Conservation (phyloP, 305 asterid genomes). For the Fraxinus latifolia region DNA sequence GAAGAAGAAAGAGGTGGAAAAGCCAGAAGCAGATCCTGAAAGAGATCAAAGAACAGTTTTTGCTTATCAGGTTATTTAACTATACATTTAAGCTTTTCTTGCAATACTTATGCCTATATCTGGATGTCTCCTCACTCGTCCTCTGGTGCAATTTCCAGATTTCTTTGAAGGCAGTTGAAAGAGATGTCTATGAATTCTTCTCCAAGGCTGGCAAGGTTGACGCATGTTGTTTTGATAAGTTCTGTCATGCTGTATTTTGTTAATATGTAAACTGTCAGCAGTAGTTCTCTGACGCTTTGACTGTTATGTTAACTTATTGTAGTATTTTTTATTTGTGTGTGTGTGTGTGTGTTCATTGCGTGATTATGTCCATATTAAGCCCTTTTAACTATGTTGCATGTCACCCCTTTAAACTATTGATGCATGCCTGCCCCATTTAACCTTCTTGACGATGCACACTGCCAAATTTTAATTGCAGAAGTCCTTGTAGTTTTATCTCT, state of each 20-base stretch:
- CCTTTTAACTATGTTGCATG: not conserved
- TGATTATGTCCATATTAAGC: constrained; percentile 9
- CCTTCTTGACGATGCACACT: constrained; percentile 10
- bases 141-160: constrained; percentile 38
- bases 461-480: not conserved
- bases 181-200: constrained; percentile 72
- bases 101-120: constrained; percentile 19
- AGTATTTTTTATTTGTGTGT: not conserved
- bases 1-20: constrained; percentile 53
- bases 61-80: constrained; percentile 63
- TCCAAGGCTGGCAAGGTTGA: constrained; percentile 77
- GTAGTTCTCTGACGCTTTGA: not conserved
- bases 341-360: constrained; percentile 11
- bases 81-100: constrained; percentile 18
- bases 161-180: constrained; percentile 65
- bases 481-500: not conserved
- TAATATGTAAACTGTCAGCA: constrained; percentile 14
- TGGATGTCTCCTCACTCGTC: constrained; percentile 25
- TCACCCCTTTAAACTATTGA: not conserved
- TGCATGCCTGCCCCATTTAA: not conserved
- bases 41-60: constrained; percentile 74
- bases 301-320: constrained; percentile 12
- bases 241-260: constrained; percentile 10
- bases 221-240: constrained; percentile 15
- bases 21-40: constrained; percentile 67